A percentile compares a stretch with the other conserved stretches of the same genome.
phyloP scores from a whole-genome alignment of 2,329 filamentous ascomycete species.

The Monilinia aucupariae region DNA sequence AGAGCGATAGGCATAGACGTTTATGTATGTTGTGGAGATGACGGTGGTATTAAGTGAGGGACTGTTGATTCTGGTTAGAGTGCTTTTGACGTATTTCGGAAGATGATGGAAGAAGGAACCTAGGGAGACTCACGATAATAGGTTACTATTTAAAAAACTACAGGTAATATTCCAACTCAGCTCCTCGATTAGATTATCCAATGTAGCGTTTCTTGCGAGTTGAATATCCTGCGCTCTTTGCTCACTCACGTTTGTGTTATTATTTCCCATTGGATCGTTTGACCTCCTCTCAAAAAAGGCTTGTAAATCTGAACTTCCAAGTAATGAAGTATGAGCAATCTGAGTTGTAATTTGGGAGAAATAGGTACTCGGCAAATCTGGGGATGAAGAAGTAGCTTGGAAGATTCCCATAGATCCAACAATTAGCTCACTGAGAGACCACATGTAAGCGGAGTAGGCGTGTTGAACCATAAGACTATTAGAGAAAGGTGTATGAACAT shows the following conservation, averaged over 20 bases:
- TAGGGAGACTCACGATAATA: background rate
- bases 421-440: constrained; percentile 20
- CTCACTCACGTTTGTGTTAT: background rate
- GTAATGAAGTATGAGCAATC: constrained; percentile 20
- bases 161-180: background rate
- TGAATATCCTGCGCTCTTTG: background rate
- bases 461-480: constrained; percentile 16
- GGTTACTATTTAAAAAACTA: background rate
- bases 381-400: background rate
- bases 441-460: constrained; percentile 23
- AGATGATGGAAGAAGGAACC: background rate
- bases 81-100: background rate
- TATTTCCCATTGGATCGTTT: background rate
- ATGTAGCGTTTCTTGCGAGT: background rate
- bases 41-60: background rate
- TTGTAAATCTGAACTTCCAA: constrained; percentile 22
- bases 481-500: background rate
- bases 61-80: background rate
- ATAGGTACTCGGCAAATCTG: constrained; percentile 5
- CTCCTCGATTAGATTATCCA: background rate
- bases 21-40: constrained; percentile 3
- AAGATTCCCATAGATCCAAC: constrained; percentile 22
- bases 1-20: constrained; percentile 21
- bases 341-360: constrained; percentile 20
- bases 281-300: constrained; percentile 20